Evolutionary conservation across 2,329 filamentous ascomycete genomes (phyloP), one percentile per base, ranked within the genome.

Genomic region (Fusarium sacchari): DNA sequence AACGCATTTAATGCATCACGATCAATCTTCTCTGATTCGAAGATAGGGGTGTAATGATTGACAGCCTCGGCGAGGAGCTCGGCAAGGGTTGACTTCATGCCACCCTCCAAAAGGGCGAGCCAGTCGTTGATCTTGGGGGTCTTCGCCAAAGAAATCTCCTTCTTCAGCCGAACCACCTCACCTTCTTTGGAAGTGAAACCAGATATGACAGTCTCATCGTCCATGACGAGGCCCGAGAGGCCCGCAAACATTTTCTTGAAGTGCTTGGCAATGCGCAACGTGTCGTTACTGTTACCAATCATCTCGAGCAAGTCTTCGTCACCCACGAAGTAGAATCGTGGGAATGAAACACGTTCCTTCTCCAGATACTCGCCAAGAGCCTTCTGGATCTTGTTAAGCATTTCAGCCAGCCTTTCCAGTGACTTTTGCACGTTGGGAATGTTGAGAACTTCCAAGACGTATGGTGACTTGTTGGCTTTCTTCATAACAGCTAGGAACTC

Each of bases 181-280:
- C 93, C 95, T 83, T 99, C 97, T 80, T 97, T 98, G 0, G 96
- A 99, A 6, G 93, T 96, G 78, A 98, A 96, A 12, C 95, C 96
- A 32, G 93, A 92, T 72, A 99, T 98, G 71, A 94, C 91, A 32
- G 91, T 90, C 77, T 98, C 94, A 61, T 98, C 95, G 75, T 97
- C 94, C 86, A 98, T 96, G 46, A 95, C 87, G 40, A 99, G 88
- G 7, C 96, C 96, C 9, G 93, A 96, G 53, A 99, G 88, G 71
- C 96, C 96, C 72, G 97, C 96, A 86, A 99, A 99, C 96, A 99
- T 99, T 87, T 99, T 99, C 82, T 97, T 96, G 86, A 99, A 95
- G 85, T 99, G 97, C 82, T 99, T 99, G 44, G 96, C 94, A 75
- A 99, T 97, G 61, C 96, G 95, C 69, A 96, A 85, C 15, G 96